phyloP scores from a whole-genome alignment of 2,329 filamentous ascomycete species.

The Aspergillus ochraceus region DNA sequence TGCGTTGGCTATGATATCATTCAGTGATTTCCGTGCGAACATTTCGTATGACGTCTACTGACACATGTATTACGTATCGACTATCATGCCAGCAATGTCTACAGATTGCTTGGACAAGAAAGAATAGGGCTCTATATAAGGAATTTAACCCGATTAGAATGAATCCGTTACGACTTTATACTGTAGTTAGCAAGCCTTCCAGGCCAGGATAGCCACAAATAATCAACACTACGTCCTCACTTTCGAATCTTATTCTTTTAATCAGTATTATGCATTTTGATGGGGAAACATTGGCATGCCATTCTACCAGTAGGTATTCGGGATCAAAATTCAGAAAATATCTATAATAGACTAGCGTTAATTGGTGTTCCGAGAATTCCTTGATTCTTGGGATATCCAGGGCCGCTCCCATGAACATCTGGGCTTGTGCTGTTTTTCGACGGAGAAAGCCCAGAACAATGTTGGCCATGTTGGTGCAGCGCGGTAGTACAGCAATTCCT shows the following conservation, averaged over 20 bases:
- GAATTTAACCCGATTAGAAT: slow-evolving; percentile 6
- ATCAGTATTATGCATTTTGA: slow-evolving; percentile 4
- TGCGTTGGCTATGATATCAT: slow-evolving; percentile 14
- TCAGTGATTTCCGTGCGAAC: slow-evolving; percentile 9
- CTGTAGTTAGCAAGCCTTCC: slow-evolving; percentile 6
- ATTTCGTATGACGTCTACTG: slow-evolving; percentile 6
- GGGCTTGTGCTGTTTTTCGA: slow-evolving; percentile 2
- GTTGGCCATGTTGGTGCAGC: slow-evolving; percentile 1
- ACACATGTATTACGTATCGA: slow-evolving; percentile 6
- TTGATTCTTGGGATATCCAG: slow-evolving; percentile 7
- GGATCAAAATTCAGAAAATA: slow-evolving; percentile 5
- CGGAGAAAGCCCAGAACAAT: slow-evolving; percentile 2
- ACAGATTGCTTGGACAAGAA: slow-evolving; percentile 6
- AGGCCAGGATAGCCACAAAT: slow-evolving; percentile 1
- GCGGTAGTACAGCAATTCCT: slow-evolving; percentile 2
- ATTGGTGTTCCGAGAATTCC: slow-evolving; percentile 4
- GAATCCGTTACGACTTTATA: slow-evolving; percentile 3
- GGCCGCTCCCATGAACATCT: slow-evolving; percentile 4
- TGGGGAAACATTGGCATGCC: slow-evolving; percentile 5
- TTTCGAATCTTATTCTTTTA: slow-evolving; percentile 8
- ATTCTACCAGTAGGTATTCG: slow-evolving; percentile 8
- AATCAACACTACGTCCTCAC: slow-evolving; percentile 1
- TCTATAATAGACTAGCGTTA: slow-evolving; percentile 3
- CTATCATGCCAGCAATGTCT: slow-evolving; percentile 9
- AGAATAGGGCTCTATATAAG: slow-evolving; percentile 6